These are phyloP conservation scores for Blumeria graminis DNA, from an alignment of 2,329 filamentous ascomycete genomes.

Conservation along the genomic window DNA sequence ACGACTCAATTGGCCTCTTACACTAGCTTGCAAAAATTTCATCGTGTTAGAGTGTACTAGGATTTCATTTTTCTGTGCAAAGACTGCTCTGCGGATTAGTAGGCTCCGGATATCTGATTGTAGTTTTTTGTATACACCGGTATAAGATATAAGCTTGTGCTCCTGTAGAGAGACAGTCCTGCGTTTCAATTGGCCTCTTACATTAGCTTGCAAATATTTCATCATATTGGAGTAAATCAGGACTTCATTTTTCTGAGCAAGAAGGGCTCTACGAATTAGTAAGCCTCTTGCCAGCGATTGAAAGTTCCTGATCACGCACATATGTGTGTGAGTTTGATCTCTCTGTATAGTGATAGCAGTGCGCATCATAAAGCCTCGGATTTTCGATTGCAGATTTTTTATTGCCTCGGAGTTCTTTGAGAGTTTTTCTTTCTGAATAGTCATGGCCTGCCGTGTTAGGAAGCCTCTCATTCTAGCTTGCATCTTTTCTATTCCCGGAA, in stretches of 20 bases:
- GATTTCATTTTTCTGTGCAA: conserved; percentile 30
- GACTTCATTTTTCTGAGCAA: conserved; percentile 36
- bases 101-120: conserved; percentile 44
- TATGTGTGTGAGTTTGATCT: not conserved
- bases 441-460: conserved; percentile 32
- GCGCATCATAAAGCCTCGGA: conserved; percentile 25
- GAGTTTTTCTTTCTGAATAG: conserved; percentile 30
- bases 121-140: conserved; percentile 31
- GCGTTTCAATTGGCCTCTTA: conserved; percentile 42
- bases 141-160: conserved; percentile 27
- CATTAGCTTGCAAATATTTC: conserved; percentile 35
- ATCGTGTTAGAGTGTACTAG: conserved; percentile 26
- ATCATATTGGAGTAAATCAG: conserved; percentile 32
- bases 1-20: conserved; percentile 25
- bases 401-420: conserved; percentile 26
- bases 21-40: conserved; percentile 36
- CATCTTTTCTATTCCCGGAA: conserved; percentile 38
- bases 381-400: conserved; percentile 36
- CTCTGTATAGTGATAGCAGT: not conserved
- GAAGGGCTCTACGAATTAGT: conserved; percentile 39
- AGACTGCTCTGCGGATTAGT: conserved; percentile 32
- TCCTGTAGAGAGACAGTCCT: conserved; percentile 30
- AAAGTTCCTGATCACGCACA: conserved; percentile 22
- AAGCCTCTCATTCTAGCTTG: conserved; percentile 44
- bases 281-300: conserved; percentile 62